Percentiles rank a stretch among this genome's conserved stretches.
Conservation (phyloP, 305 asterid genomes). For the Fraxinus nigra region DNA sequence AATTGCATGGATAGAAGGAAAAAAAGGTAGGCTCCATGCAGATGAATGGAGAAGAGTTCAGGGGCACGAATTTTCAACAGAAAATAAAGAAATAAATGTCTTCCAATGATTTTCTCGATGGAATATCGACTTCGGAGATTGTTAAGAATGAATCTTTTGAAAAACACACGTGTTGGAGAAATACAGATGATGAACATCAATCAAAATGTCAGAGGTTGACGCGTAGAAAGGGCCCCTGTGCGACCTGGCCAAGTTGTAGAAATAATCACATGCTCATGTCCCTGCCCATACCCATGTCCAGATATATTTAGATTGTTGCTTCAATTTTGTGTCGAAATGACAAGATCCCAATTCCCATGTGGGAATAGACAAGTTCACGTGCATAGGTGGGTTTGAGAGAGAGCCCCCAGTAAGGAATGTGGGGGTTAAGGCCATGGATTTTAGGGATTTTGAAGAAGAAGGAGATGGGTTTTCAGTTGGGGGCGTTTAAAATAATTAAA, state of each 20-base stretch:
- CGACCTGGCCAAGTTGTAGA: constrained; percentile 20
- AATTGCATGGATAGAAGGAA: constrained; percentile 31
- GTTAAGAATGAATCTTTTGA: neutral
- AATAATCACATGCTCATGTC: neutral
- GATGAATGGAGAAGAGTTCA: constrained; percentile 15
- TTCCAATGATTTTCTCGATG: constrained; percentile 21
- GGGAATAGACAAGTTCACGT: constrained; percentile 70
- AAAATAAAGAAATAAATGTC: constrained; percentile 9
- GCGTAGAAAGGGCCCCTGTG: constrained; percentile 31
- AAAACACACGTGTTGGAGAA: constrained; percentile 55
- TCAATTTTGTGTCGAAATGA: constrained; percentile 10
- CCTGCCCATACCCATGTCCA: neutral
- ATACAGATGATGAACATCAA: constrained; percentile 37
- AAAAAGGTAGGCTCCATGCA: neutral
- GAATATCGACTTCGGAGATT: constrained; percentile 22
- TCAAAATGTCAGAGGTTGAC: constrained; percentile 39
- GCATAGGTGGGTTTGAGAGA: constrained; percentile 27
- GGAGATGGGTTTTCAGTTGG: neutral
- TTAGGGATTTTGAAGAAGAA: constrained; percentile 17
- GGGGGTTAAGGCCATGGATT: constrained; percentile 12
- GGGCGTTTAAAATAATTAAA: neutral
- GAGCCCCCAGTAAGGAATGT: constrained; percentile 15
- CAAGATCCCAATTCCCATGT: constrained; percentile 28
- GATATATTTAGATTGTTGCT: neutral
- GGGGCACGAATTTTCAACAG: constrained; percentile 13